Evolutionary conservation across 345 rosid genomes (phyloP).

Genomic region (Conringia planisiliqua): DNA sequence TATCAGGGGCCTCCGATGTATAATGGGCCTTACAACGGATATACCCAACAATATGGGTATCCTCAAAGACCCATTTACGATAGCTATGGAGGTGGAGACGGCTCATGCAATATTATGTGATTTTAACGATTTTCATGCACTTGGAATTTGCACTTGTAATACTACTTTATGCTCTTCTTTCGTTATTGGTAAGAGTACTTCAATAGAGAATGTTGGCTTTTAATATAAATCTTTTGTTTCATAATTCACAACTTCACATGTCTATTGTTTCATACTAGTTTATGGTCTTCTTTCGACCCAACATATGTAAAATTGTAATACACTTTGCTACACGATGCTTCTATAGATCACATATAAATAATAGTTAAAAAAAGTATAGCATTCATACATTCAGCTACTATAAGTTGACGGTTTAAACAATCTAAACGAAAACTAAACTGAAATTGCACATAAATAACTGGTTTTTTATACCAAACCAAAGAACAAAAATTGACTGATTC

Average conservation of each 20-base stretch:
- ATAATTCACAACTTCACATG: background rate
- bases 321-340: background rate
- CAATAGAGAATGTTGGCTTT: background rate
- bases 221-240: background rate
- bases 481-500: background rate
- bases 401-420: background rate
- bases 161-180: background rate
- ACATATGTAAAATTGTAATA: background rate
- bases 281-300: too few relatives aligned
- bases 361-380: too few relatives aligned
- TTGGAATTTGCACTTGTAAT: background rate
- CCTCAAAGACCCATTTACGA: constrained; percentile 38
- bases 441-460: background rate
- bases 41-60: background rate
- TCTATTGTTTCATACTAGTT: too few relatives aligned
- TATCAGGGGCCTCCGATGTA: background rate
- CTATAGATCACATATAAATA: background rate
- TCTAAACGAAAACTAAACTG: background rate
- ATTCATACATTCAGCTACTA: background rate
- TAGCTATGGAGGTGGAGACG: constrained; percentile 31
- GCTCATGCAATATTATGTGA: background rate
- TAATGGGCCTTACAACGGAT: background rate
- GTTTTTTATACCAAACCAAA: background rate
- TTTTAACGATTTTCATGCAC: background rate
- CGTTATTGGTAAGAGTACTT: background rate